A percentile compares a stretch with the other conserved stretches of the same genome.
Evolutionary conservation across 352 stramenopile genomes (phyloP).

Genomic region (Globisporangium spinosum): DNA sequence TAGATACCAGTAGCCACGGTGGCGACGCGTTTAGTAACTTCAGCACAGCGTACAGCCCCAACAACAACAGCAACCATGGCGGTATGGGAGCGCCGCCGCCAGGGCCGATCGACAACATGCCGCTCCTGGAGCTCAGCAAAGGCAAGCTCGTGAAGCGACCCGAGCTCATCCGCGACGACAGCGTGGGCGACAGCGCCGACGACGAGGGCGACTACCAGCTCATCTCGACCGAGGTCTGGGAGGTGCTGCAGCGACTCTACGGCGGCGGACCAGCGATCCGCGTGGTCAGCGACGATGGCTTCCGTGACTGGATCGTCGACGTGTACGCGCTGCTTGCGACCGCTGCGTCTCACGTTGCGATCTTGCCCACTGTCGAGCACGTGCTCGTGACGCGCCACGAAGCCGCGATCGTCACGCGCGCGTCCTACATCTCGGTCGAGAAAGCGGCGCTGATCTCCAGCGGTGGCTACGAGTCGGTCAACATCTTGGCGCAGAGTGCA

Average conservation of each 20-base stretch:
- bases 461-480: constrained; percentile 13
- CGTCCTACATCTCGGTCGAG: constrained; percentile 16
- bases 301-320: constrained; percentile 40
- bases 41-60: constrained; percentile 1
- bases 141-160: constrained; percentile 44
- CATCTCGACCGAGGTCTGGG: constrained; percentile 62
- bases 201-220: constrained; percentile 51
- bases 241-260: constrained; percentile 68
- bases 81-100: constrained; percentile 20
- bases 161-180: constrained; percentile 32
- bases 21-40: constrained; percentile 4
- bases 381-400: constrained; percentile 48
- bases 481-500: constrained; percentile 9
- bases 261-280: constrained; percentile 52
- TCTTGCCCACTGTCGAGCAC: constrained; percentile 35
- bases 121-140: constrained; percentile 48
- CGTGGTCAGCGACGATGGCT: constrained; percentile 26
- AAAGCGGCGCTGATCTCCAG: constrained; percentile 16
- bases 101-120: constrained; percentile 59
- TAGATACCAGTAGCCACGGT: constrained; percentile 9
- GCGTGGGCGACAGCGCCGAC: constrained; percentile 14
- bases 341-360: constrained; percentile 23
- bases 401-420: constrained; percentile 18
- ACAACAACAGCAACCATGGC: constrained; percentile 15
- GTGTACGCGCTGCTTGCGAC: constrained; percentile 24